Conservation (phyloP, 257 asterid genomes). For the Nicotiana otophora region DNA sequence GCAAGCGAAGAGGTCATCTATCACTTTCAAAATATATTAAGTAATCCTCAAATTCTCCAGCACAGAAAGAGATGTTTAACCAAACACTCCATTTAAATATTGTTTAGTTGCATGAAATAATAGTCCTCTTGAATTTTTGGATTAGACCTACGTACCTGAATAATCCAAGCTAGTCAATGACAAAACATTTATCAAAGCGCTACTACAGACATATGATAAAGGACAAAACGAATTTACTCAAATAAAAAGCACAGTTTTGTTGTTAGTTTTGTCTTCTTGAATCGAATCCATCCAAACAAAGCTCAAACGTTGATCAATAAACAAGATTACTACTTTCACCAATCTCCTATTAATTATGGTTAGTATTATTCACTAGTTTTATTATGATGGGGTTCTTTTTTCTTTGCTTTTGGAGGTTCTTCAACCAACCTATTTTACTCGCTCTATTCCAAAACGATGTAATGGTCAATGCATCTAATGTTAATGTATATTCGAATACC, state of each 20-base stretch:
- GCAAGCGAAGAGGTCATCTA: constrained; percentile 23
- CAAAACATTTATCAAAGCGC: neutral
- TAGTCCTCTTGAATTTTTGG: neutral
- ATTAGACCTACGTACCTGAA: neutral
- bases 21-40: constrained; percentile 8
- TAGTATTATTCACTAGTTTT: too few species aligned
- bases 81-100: constrained; percentile 19
- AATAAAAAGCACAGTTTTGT: neutral
- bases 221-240: neutral
- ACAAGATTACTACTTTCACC: too few species aligned
- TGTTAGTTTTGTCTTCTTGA: neutral
- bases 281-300: neutral
- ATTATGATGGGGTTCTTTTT: too few species aligned
- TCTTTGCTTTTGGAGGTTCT: neutral
- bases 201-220: neutral
- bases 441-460: neutral
- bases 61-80: constrained; percentile 30
- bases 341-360: neutral
- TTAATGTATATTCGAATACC: neutral
- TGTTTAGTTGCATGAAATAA: neutral
- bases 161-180: constrained; percentile 20
- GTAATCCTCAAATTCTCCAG: neutral
- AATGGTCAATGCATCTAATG: neutral
- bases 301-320: neutral
- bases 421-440: neutral